A percentile compares a stretch with the other conserved stretches of the same genome.
These are phyloP conservation scores for Paecilomyces sp. DNA, from an alignment of 2,329 filamentous ascomycete species.

Conservation along the genomic window DNA sequence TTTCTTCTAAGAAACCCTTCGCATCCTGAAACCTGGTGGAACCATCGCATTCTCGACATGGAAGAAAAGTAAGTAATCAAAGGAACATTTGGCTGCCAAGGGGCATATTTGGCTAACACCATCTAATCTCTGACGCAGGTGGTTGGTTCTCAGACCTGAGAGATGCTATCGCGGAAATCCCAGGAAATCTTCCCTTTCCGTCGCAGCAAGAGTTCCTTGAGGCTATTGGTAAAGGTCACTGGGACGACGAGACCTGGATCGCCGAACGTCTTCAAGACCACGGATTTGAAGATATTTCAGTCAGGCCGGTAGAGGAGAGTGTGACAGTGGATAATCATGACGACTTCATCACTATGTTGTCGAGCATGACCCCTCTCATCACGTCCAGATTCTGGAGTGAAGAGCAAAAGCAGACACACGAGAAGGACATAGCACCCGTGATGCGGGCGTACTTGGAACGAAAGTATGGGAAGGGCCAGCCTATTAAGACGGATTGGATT, in stretches of 20 bases:
- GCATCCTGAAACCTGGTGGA: constrained; percentile 28
- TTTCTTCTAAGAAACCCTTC: constrained; percentile 18
- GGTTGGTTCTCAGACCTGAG: constrained; percentile 20
- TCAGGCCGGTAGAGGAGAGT: constrained; percentile 10
- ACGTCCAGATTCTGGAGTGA: constrained; percentile 20
- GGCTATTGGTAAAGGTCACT: constrained; percentile 11
- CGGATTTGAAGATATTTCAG: constrained; percentile 17
- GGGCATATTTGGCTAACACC: not conserved
- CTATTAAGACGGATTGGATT: constrained; percentile 16
- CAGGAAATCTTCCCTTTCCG: constrained; percentile 18
- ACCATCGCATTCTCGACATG: constrained; percentile 27
- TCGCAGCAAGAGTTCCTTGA: constrained; percentile 12
- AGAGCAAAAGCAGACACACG: constrained; percentile 16
- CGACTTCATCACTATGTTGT: constrained; percentile 5
- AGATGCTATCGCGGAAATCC: constrained; percentile 17
- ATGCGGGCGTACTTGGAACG: constrained; percentile 17
- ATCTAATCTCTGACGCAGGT: constrained; percentile 5
- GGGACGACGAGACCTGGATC: constrained; percentile 15
- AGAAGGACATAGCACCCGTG: constrained; percentile 12
- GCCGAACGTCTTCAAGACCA: constrained; percentile 16
- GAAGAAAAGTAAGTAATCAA: constrained; percentile 20
- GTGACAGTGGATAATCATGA: not conserved
- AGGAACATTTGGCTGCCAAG: not conserved
- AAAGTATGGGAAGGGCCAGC: constrained; percentile 14
- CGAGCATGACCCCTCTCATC: constrained; percentile 14